Percentiles rank a stretch among this genome's conserved stretches.
Conservation (phyloP, 371 early-diverging fungal species). For the Mortierella sp. region DNA sequence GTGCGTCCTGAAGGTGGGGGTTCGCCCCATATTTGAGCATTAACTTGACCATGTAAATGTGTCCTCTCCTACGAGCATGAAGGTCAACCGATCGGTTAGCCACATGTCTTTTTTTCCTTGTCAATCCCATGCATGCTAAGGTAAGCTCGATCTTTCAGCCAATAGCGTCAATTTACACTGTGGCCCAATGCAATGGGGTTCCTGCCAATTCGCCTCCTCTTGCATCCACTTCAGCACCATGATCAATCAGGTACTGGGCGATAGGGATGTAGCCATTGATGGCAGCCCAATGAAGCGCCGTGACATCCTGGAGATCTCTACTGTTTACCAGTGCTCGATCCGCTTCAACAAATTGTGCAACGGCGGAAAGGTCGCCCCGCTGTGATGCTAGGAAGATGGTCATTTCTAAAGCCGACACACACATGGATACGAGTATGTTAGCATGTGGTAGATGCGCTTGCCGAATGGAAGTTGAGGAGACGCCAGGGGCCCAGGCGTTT, state of each 20-base stretch:
- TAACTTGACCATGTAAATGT: slow-evolving; percentile 76
- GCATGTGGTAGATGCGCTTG: too few species aligned
- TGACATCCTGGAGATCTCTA: slow-evolving; percentile 72
- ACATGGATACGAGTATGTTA: too few species aligned
- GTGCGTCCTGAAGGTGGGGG: slow-evolving; percentile 76
- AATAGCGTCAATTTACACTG: slow-evolving; percentile 55
- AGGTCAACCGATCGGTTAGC: background rate
- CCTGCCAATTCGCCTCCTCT: slow-evolving; percentile 82
- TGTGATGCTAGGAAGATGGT: slow-evolving; percentile 76
- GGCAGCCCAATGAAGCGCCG: slow-evolving; percentile 86
- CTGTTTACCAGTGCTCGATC: slow-evolving; percentile 61
- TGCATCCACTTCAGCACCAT: slow-evolving; percentile 81
- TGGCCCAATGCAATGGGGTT: slow-evolving; percentile 93
- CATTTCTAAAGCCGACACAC: too few species aligned
- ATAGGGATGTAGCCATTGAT: slow-evolving; percentile 81
- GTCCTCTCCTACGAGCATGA: slow-evolving; percentile 66
- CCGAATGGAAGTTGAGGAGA: too few species aligned
- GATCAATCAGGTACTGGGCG: slow-evolving; percentile 81
- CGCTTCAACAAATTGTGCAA: slow-evolving; percentile 63
- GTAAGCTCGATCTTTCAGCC: too few species aligned
- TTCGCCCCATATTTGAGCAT: slow-evolving; percentile 84
- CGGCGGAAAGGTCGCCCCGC: slow-evolving; percentile 66
- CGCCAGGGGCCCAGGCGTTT: too few species aligned
- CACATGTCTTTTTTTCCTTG: too few species aligned
- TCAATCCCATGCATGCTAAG: too few species aligned